Evolutionary conservation across 306 rosid genomes (phyloP).

Genomic region (Notholithocarpus densiflorus): DNA sequence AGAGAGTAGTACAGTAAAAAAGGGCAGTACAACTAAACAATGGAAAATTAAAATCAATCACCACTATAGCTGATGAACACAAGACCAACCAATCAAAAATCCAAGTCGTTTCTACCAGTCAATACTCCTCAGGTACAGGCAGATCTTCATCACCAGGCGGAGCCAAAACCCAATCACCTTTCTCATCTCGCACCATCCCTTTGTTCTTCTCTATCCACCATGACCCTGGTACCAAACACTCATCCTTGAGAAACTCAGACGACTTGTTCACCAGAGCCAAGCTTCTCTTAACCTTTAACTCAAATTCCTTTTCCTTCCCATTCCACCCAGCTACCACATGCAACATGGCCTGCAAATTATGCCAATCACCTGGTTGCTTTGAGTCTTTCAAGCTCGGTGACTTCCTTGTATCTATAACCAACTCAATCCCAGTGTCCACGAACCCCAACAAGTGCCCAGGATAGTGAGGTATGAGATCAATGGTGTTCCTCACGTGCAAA

Average conservation of each 20-base stretch:
- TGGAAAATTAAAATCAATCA: no score
- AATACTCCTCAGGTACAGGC: conserved; percentile 50
- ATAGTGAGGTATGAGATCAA: conserved; percentile 41
- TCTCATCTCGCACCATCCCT: conserved; percentile 48
- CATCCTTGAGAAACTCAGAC: conserved; percentile 37
- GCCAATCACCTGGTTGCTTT: conserved; percentile 53
- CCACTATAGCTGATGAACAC: no score
- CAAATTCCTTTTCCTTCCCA: conserved; percentile 38
- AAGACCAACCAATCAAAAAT: no score
- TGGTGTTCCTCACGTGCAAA: conserved; percentile 45
- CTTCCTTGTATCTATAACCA: conserved; percentile 51
- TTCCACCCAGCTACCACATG: conserved; percentile 82
- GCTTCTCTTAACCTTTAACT: conserved; percentile 62
- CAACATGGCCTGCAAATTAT: conserved; percentile 66
- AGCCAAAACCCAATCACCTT: conserved; percentile 61
- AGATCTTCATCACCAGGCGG: conserved; percentile 48
- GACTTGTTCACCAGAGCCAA: conserved; percentile 67
- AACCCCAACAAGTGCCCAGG: conserved; percentile 47
- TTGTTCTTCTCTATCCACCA: conserved; percentile 79
- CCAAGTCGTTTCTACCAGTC: neutral
- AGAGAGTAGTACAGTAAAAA: no score
- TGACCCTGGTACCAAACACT: conserved; percentile 36
- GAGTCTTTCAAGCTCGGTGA: conserved; percentile 54
- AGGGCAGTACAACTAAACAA: no score
- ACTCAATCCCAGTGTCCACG: conserved; percentile 34